Conservation (phyloP, 2,329 filamentous ascomycete genomes). For the Delphinella strobiligena region DNA sequence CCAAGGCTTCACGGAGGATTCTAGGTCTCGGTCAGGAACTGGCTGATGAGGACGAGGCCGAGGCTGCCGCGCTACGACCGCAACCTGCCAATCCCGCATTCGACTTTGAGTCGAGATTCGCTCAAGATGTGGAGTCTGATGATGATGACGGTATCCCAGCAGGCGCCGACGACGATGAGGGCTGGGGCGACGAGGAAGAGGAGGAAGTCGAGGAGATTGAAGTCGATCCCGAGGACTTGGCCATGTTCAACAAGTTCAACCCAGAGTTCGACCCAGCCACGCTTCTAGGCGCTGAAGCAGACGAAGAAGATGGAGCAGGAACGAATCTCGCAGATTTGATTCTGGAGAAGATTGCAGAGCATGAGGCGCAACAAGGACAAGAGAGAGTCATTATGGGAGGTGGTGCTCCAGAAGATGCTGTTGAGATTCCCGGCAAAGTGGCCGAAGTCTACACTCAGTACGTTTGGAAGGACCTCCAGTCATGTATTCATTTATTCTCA, state of each 20-base stretch:
- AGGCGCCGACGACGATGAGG: constrained; percentile 41
- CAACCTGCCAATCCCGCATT: constrained; percentile 51
- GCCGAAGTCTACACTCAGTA: constrained; percentile 83
- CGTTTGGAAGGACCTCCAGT: constrained; percentile 21
- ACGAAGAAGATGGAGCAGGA: constrained; percentile 28
- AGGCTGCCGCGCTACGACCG: constrained; percentile 29
- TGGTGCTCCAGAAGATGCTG: constrained; percentile 60
- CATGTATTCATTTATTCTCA: not conserved
- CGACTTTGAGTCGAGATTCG: constrained; percentile 64
- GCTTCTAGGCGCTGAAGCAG: constrained; percentile 54
- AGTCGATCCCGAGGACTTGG: constrained; percentile 77
- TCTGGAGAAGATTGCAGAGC: constrained; percentile 81
- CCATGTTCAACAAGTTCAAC: constrained; percentile 84
- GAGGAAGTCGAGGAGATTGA: constrained; percentile 56
- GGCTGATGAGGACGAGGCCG: constrained; percentile 63
- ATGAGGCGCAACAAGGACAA: constrained; percentile 56
- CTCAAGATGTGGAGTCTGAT: constrained; percentile 20
- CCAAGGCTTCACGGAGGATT: constrained; percentile 80
- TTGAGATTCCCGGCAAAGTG: constrained; percentile 80
- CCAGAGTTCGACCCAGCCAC: constrained; percentile 59
- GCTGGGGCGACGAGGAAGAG: constrained; percentile 66
- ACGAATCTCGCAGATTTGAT: constrained; percentile 90
- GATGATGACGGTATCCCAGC: constrained; percentile 30
- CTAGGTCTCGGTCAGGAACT: constrained; percentile 81
- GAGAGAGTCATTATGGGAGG: constrained; percentile 36